Evolutionary conservation across 2,329 filamentous ascomycete genomes (phyloP).

Genomic region (Monosporascus sp.): DNA sequence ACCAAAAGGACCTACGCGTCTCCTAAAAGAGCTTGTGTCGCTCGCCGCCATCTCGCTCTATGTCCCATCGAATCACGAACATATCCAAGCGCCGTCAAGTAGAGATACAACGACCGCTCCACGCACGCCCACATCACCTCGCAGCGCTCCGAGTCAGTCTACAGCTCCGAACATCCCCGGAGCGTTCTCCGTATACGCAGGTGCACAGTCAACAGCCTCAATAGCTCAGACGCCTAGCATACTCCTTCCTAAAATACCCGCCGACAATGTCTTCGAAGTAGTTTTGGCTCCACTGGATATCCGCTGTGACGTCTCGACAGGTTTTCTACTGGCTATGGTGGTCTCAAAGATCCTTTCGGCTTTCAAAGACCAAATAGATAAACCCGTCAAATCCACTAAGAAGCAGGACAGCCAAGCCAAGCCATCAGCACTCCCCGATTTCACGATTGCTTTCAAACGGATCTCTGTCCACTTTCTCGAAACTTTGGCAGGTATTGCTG

Average conservation of each 20-base stretch:
- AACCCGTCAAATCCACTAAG: slow-evolving; percentile 4
- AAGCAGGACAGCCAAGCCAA: slow-evolving; percentile 9
- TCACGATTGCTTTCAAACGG: slow-evolving; percentile 42
- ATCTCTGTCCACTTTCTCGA: slow-evolving; percentile 53
- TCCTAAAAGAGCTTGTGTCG: slow-evolving; percentile 50
- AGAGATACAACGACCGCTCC: slow-evolving; percentile 6
- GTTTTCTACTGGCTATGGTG: slow-evolving; percentile 49
- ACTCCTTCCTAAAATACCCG: slow-evolving; percentile 5
- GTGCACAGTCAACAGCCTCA: slow-evolving; percentile 16
- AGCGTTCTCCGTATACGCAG: slow-evolving; percentile 50
- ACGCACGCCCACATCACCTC: neutral
- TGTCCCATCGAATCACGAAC: slow-evolving; percentile 44
- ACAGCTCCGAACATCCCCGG: slow-evolving; percentile 52
- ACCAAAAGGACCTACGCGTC: slow-evolving; percentile 47
- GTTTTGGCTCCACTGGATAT: slow-evolving; percentile 46
- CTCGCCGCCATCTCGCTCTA: slow-evolving; percentile 49
- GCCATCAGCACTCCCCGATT: slow-evolving; percentile 25
- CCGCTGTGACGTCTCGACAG: slow-evolving; percentile 52
- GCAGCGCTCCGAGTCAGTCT: slow-evolving; percentile 17
- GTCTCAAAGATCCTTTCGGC: slow-evolving; percentile 44
- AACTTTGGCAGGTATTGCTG: slow-evolving; percentile 46
- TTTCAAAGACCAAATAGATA: slow-evolving; percentile 27
- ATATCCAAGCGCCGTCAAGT: slow-evolving; percentile 31
- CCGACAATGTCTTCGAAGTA: slow-evolving; percentile 41
- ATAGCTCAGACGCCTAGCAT: slow-evolving; percentile 7